phyloP scores from a whole-genome alignment of 352 stramenopile genomes.

The Aphanomyces astaci region DNA sequence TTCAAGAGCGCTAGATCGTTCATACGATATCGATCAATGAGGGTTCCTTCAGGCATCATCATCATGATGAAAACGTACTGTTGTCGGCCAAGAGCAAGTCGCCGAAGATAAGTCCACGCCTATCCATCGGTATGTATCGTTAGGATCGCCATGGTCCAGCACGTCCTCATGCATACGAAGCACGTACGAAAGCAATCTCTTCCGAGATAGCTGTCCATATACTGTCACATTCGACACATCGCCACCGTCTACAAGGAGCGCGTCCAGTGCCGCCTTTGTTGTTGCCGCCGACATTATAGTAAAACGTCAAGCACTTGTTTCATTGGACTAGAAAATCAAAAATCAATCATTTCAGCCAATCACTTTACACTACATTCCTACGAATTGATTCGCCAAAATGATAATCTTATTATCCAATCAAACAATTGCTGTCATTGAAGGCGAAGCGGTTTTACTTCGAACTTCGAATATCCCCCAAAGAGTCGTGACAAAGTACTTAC shows the following conservation, averaged over 20 bases:
- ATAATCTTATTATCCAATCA: neutral
- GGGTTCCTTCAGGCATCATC: slow-evolving; percentile 20
- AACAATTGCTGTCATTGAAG: neutral
- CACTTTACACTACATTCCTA: too few species aligned
- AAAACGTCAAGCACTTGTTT: neutral
- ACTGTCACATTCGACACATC: slow-evolving; percentile 33
- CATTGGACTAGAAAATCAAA: too few species aligned
- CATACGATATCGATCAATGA: neutral
- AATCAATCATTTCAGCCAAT: too few species aligned
- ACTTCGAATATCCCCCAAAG: neutral
- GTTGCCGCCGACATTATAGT: neutral
- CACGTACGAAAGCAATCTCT: slow-evolving; percentile 58
- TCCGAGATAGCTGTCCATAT: slow-evolving; percentile 66
- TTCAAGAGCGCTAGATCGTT: slow-evolving; percentile 5
- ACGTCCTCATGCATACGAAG: slow-evolving; percentile 26
- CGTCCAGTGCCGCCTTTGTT: neutral
- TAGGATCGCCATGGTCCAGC: slow-evolving; percentile 23
- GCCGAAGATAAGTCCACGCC: slow-evolving; percentile 40
- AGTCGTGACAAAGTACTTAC: neutral
- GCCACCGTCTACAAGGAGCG: neutral
- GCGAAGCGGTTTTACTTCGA: neutral
- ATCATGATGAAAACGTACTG: slow-evolving; percentile 15
- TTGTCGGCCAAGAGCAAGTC: slow-evolving; percentile 41
- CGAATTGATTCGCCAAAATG: too few species aligned
- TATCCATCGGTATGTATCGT: neutral